A percentile compares a stretch with the other conserved stretches of the same genome.
Conservation (phyloP, 495 filamentous ascomycete species). For the Penicillium salamii region DNA sequence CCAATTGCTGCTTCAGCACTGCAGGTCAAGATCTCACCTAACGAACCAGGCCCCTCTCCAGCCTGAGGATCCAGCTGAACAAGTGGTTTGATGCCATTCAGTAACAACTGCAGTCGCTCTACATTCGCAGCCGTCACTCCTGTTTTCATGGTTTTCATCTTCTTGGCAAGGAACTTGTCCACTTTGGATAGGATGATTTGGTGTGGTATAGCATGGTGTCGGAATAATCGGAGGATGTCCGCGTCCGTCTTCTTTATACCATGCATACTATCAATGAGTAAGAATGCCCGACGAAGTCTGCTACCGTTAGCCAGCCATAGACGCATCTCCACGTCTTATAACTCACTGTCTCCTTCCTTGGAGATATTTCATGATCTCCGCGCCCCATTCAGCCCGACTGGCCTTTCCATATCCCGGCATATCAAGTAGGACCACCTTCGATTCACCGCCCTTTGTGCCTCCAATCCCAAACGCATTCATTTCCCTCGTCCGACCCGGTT, state of each 20-base stretch:
- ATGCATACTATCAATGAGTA: conserved; percentile 77
- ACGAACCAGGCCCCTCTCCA: conserved; percentile 39
- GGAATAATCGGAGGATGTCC: conserved; percentile 62
- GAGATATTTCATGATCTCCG: conserved; percentile 83
- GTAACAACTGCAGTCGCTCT: conserved; percentile 26
- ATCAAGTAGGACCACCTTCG: conserved; percentile 67
- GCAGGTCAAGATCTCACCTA: conserved; percentile 52
- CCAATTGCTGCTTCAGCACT: conserved; percentile 35
- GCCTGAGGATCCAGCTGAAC: conserved; percentile 31
- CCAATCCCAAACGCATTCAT: conserved; percentile 87
- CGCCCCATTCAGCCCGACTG: conserved; percentile 74
- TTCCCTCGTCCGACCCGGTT: conserved; percentile 72
- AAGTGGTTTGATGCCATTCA: conserved; percentile 22
- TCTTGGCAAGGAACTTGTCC: conserved; percentile 53
- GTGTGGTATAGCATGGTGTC: conserved; percentile 61
- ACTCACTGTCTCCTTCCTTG: conserved; percentile 61
- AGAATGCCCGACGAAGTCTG: conserved; percentile 69
- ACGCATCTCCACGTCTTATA: neutral
- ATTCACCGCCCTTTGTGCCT: conserved; percentile 49
- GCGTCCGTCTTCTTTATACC: conserved; percentile 76
- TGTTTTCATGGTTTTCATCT: conserved; percentile 28
- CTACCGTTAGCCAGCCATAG: neutral
- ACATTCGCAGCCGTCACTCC: conserved; percentile 28
- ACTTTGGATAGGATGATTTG: conserved; percentile 83
- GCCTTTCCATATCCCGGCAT: conserved; percentile 93